Evolutionary conservation across 164 flowering plant genomes (phyloP), one percentile per base, ranked within the genome.

Genomic region (Vitis rupestris): DNA sequence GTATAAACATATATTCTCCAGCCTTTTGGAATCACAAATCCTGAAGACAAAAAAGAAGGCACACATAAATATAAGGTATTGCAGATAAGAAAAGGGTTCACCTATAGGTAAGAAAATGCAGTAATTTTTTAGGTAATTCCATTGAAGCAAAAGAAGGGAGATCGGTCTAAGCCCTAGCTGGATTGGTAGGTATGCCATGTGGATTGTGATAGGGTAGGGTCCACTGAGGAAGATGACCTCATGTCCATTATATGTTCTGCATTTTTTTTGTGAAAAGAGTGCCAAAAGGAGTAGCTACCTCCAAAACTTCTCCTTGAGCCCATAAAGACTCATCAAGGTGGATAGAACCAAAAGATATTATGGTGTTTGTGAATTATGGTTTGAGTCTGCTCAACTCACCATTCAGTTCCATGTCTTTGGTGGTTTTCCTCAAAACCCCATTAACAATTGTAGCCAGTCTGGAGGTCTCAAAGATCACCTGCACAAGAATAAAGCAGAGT

Each of bases 391-490:
- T 31, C 8, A 59, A 59, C 85, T 73, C 75, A 85, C 95, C 95
- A 80, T 88, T 90, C 37, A 90, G 59, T 74, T 90, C 90, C 88
- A 90, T 86, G n/a, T 88, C 95, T 67, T 72, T 37, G 0, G 89
- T 88, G 0, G 95, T 88, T 76, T 90, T 90, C 77, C 95, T 88
- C 80, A 90, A 49, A n/a, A 90, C 95, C 16, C 92, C 95, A 80
- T 90, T 90, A 2, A 90, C 92, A 61, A 88, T 80, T 10, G 91
- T 84, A 12, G 95, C 92, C 50, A 90, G 70, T 76, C 95, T 90
- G 63, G 91, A 85, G 4, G 95, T 88, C 78, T 90, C 92, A 70
- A 79, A 81, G 2, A 90, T 88, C 66, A 89, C 91, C 94, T 89
- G 85, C 75, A 63, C 48, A 0, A 57, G 10, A 17, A 23, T 4